phyloP scores from a whole-genome alignment of 106 monocot genomes.

The Ottelia alismoides region DNA sequence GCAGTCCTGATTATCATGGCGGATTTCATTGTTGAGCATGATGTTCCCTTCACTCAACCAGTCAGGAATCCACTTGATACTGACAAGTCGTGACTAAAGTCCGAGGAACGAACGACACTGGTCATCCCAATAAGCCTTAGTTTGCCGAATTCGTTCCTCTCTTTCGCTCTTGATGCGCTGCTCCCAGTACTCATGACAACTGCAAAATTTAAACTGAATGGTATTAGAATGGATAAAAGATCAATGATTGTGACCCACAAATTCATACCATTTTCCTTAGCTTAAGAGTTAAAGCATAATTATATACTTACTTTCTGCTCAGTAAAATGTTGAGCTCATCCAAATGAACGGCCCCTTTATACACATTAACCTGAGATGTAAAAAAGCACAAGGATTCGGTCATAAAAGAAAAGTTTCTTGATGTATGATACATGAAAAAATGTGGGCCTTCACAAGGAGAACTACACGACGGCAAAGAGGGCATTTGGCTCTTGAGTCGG shows the following conservation, averaged over 20 bases:
- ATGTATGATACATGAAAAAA: not conserved
- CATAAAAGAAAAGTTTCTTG: not conserved
- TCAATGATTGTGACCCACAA: not conserved
- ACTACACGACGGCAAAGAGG: conserved; percentile 59
- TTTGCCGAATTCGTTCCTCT: conserved; percentile 38
- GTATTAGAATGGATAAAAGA: not conserved
- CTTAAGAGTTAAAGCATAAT: not conserved
- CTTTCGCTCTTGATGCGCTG: conserved; percentile 33
- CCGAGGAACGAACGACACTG: conserved; percentile 32
- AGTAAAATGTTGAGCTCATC: conserved; percentile 64
- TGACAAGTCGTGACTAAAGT: no score
- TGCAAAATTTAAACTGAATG: conserved; percentile 13
- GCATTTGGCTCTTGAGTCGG: conserved; percentile 41
- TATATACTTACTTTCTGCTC: conserved; percentile 24
- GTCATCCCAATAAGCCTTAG: conserved; percentile 53
- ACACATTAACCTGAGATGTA: conserved; percentile 65
- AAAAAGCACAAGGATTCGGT: conserved; percentile 1
- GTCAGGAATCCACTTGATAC: no score
- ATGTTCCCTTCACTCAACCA: no score
- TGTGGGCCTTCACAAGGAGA: no score
- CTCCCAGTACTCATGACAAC: conserved; percentile 75
- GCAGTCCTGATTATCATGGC: no score
- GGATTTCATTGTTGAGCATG: no score
- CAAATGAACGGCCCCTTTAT: conserved; percentile 33
- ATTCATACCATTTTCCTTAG: not conserved